Evolutionary conservation across 2,329 filamentous ascomycete genomes (phyloP), one percentile per base, ranked within the genome.

Genomic region (Zymoseptoria crescenta): DNA sequence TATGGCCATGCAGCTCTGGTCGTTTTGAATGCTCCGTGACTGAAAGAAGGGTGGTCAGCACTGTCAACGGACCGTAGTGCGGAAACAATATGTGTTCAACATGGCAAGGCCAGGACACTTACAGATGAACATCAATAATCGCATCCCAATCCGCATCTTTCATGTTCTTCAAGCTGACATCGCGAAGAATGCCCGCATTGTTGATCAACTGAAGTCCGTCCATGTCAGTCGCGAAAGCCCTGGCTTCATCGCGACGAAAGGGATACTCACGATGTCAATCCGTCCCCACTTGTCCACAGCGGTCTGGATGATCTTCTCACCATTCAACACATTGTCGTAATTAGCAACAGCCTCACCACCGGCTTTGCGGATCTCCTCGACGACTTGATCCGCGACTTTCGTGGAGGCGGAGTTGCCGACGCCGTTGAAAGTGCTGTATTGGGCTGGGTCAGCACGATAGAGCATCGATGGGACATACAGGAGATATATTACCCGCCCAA

Each of bases 1-100:
- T 96, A 88, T 52, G 93, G 93, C 91, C 93, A 97, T n/a, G 93
- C 93, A 60, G 93, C 94, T 83, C 96, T 96, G 72, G 91, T 93
- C 64, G 93, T 86, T 80, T 96, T 95, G 80, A 95, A 97, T 60
- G 93, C 97, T 66, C 93, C 93, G 67, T 89, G 35, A 5, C 35
- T 45, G 13, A 6, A n/a, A 2, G 16, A 45, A 6, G 13, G 2
- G 35, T 45, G 4, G n/a, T 45, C 4, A 45, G 35, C 16, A 35
- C 1, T 35, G 1, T 8, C 4, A 1, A 35, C 30, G 13, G 8
- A 2, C 13, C 30, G 9, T 9, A 4, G 3, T 1, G 30, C 13
- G 30, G 13, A 4, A 1, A 35, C 13, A 35, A 35, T 4, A 35
- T 10, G 30, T 10, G 1, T 1, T 3, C 30, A 9, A 10, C 30